Evolutionary conservation across 176 grass and related monocot species (phyloP), one percentile per base, ranked within the genome.

Genomic region (Panicum miliaceum): DNA sequence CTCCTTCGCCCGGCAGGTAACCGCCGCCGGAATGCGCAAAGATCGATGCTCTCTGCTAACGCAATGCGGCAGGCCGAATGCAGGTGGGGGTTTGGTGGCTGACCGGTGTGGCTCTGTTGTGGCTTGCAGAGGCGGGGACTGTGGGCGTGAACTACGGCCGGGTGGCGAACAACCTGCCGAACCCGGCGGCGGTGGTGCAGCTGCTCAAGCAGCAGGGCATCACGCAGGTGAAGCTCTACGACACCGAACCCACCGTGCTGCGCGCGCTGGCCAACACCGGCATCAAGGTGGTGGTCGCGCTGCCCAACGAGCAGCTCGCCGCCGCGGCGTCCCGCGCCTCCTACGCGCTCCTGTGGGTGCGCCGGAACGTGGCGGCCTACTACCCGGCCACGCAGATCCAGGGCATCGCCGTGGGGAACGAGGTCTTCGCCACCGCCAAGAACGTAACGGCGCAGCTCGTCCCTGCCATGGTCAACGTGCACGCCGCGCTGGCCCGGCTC

Each of bases 141-240:
- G 86, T 99, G 81, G 96, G 96, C 19, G 86, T 99, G 35, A 99
- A 99, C 93, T 99, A 90, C 47, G 96, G 96, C 12, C 63, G 96
- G 9, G 93, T 99, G 38, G 96, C 96, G 8, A 99, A 92, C 78
- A 72, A 99, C 88, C 89, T 99, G 5, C 96, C 96, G 0, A 58
- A 45, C 6, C 83, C 93, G 15, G 3, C 87, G 4, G 69, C 76
- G 13, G 96, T 99, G 13, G 93, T 91, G 41, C 81, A 99, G 88
- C 96, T 99, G 23, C 85, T 99, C 0, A 96, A 99, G 84, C 71
- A 85, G 57, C 88, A 87, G 56, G 96, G 90, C 69, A 78, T 99
- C 32, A 51, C 73, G 16, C 88, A 94, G 86, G 89, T 99, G 7
- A 99, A 99, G 88, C 91, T 99, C 6, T 99, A 96, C 86, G 93